Evolutionary conservation across 2,329 filamentous ascomycete species (phyloP), one percentile per base, ranked within the genome.

Genomic region (Botrytis paeoniae): DNA sequence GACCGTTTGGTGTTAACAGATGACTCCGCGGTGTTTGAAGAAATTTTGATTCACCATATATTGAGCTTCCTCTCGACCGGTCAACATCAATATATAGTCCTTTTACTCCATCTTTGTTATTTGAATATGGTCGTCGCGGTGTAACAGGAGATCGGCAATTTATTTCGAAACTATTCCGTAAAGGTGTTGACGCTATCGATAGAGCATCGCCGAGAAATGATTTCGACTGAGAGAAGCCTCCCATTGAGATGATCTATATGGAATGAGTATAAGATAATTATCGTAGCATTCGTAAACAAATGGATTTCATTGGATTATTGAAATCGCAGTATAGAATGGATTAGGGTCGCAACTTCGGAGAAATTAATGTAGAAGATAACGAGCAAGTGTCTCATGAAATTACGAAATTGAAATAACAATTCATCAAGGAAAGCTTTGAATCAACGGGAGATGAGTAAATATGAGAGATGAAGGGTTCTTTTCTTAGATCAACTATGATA

Each of bases 401-500:
- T 3, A 54, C 25, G 12, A 4, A 54, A 14, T n/a, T 4, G 12
- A 54, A n/a, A 54, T n/a, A n/a, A 14, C 0, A 16, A 16, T 54
- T 16, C 2, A 54, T 16, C 2, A n/a, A n/a, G 12, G 14, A n/a
- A n/a, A 54, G 48, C 48, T 54, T 7, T 54, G 25, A n/a, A 54
- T n/a, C 25, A 54, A 54, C 1, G 25, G 48, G 25, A 54, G 48
- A 54, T 7, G 25, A 54, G 48, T 16, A n/a, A 54, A 54, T 16
- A 54, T 54, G 48, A n/a, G 25, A n/a, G 12, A n/a, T 16, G 25
- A 14, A 16, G 25, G 14, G 25, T 54, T 54, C 48, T 54, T 54
- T 54, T 82, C 39, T 25, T 69, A 22, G 29, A 69, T 41, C 66
- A 69, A 60, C 37, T 69, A 69, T 45, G n/a, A 69, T 60, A 69